Evolutionary conservation across 169 alveolate species (phyloP), one percentile per base, ranked within the genome.

Genomic region (Eimeria tenella): DNA sequence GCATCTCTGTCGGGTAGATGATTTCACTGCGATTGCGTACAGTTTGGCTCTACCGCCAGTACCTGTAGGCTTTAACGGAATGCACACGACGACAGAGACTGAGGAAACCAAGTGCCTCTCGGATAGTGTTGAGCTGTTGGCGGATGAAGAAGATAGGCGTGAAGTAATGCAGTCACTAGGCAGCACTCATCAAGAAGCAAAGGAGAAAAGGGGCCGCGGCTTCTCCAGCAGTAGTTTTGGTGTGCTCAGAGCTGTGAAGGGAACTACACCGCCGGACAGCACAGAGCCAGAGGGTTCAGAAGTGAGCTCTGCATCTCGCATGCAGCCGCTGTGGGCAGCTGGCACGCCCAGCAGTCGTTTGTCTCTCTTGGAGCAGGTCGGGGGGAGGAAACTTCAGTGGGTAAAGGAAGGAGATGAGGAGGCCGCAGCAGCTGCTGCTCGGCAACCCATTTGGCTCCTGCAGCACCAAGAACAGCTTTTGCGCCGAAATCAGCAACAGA

Each of bases 331-430:
- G 68, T 58, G 68, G 68, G 11, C 68, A 58, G 68, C 21, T 13
- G 68, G 11, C 21, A 58, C 68, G 68, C 21, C 68, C 11, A 58
- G 68, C 68, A 58, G 21, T 17, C 68, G 68, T 58, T 58, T 17
- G 19, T 58, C 68, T 17, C 68, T 58, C 68, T 10, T 58, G 68
- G 19, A 58, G 19, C 68, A 58, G 68, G 21, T 58, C 19, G 68
- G 68, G 19, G 68, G 68, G 19, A 58, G 68, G 68, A 58, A 58
- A 13, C 11, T 58, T 10, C 68, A 58, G 19, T 58, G 68, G 68
- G 68, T 58, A 58, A 58, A 58, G 68, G 68, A 58, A 58, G 68
- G 68, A 58, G 68, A 58, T 58, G 68, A 58, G 19, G 68, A 58
- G 19, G 68, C 68, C 19, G 68, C 68, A 13, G 68, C 68, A 13